Conservation (phyloP, 2,329 filamentous ascomycete genomes). For the Neocatenulostroma microsporum region DNA sequence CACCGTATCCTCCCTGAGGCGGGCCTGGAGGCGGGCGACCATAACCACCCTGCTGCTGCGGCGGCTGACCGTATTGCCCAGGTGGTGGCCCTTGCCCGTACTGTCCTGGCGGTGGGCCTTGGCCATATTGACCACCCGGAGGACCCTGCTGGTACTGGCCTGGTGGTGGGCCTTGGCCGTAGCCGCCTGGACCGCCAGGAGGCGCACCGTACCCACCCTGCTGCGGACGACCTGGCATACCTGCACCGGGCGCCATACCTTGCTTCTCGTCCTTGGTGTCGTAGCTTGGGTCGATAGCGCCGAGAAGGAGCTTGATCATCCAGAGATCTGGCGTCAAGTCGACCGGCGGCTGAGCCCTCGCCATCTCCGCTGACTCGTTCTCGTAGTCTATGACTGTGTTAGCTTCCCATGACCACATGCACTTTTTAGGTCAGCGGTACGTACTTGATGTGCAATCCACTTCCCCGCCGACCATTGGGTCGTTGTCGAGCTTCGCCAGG, state of each 20-base stretch:
- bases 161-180: slow-evolving; percentile 21
- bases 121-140: slow-evolving; percentile 17
- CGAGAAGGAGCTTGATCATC: slow-evolving; percentile 60
- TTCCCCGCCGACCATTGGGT: slow-evolving; percentile 52
- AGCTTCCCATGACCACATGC: slow-evolving; percentile 6
- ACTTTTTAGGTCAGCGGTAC: slow-evolving; percentile 21
- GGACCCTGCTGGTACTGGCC: slow-evolving; percentile 17
- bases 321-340: slow-evolving; percentile 58
- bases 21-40: slow-evolving; percentile 3
- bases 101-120: slow-evolving; percentile 18
- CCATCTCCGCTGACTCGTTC: slow-evolving; percentile 60
- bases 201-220: slow-evolving; percentile 27
- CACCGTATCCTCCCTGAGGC: slow-evolving; percentile 1
- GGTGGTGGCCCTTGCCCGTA: slow-evolving; percentile 21
- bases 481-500: slow-evolving; percentile 55
- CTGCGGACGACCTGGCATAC: slow-evolving; percentile 27
- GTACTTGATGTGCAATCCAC: slow-evolving; percentile 63
- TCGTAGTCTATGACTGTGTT: slow-evolving; percentile 48
- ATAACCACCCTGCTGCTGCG: slow-evolving; percentile 8
- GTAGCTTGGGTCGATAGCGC: slow-evolving; percentile 58
- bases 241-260: slow-evolving; percentile 24
- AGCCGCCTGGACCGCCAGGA: slow-evolving; percentile 18
- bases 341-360: slow-evolving; percentile 52
- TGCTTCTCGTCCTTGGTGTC: slow-evolving; percentile 57
- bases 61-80: slow-evolving; percentile 10